These are phyloP conservation scores for Russula dissimulans DNA, from an alignment of 768 basidiomycete species.

Conservation along the genomic window DNA sequence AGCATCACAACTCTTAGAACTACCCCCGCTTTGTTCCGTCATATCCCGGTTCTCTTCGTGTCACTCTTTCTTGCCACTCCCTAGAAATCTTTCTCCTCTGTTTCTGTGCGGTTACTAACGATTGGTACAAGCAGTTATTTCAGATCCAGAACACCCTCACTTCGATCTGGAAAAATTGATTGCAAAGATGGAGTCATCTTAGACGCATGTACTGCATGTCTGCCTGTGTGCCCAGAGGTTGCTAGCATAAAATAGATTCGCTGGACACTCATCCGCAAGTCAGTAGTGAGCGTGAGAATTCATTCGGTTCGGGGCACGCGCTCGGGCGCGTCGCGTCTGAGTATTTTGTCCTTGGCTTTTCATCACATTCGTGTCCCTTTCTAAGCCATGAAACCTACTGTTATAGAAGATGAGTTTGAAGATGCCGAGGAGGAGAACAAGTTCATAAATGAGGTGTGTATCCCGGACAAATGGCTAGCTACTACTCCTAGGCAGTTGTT, in stretches of 20 bases:
- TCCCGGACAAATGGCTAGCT: background rate
- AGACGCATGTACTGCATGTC: slow-evolving; percentile 17
- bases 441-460: slow-evolving; percentile 70
- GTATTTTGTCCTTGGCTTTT: background rate
- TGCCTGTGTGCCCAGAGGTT: slow-evolving; percentile 6
- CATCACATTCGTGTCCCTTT: background rate
- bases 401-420: slow-evolving; percentile 63
- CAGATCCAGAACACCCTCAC: slow-evolving; percentile 89
- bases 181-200: slow-evolving; percentile 64
- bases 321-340: slow-evolving; percentile 10
- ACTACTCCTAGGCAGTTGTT: background rate
- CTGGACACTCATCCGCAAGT: background rate
- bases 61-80: background rate
- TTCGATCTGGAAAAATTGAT: slow-evolving; percentile 94
- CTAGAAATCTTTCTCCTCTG: background rate
- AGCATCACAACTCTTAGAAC: background rate
- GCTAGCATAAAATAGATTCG: slow-evolving; percentile 16
- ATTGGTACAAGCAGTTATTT: slow-evolving; percentile 52
- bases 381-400: slow-evolving; percentile 38
- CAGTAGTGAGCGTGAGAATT: slow-evolving; percentile 8
- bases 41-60: background rate
- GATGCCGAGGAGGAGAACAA: slow-evolving; percentile 87
- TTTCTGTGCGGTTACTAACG: background rate
- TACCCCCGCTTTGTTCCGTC: background rate
- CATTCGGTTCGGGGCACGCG: background rate